Conservation (phyloP, 495 filamentous ascomycete species). For the Lophium mytilinum region DNA sequence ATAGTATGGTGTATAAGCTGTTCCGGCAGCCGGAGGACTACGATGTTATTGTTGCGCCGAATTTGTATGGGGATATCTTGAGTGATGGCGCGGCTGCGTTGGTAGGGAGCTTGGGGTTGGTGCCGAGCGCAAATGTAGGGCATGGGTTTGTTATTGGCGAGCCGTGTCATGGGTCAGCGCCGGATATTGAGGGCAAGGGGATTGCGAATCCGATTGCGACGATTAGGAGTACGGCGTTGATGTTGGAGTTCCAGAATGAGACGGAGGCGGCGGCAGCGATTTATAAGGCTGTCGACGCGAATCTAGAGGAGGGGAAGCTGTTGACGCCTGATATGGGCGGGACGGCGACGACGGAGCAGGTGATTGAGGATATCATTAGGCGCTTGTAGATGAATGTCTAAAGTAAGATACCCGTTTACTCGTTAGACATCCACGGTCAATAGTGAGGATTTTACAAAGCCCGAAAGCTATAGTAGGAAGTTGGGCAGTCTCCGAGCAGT, state of each 20-base stretch:
- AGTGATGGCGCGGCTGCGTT: slow-evolving; percentile 93
- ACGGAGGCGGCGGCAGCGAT: slow-evolving; percentile 78
- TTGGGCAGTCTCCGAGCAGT: neutral
- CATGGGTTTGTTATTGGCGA: slow-evolving; percentile 93
- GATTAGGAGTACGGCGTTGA: slow-evolving; percentile 79
- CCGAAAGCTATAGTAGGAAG: neutral
- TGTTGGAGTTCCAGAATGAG: slow-evolving; percentile 92
- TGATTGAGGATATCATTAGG: slow-evolving; percentile 81
- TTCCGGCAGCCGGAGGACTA: slow-evolving; percentile 90
- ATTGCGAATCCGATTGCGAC: slow-evolving; percentile 97
- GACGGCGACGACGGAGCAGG: slow-evolving; percentile 76
- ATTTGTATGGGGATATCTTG: slow-evolving; percentile 95
- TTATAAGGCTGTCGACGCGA: slow-evolving; percentile 85
- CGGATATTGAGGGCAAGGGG: slow-evolving; percentile 86
- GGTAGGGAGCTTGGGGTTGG: slow-evolving; percentile 86
- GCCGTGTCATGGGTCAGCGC: slow-evolving; percentile 93
- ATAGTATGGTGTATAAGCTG: slow-evolving; percentile 98
- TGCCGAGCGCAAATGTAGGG: slow-evolving; percentile 94
- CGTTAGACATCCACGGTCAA: neutral
- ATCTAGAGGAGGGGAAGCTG: slow-evolving; percentile 72
- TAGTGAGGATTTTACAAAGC: neutral
- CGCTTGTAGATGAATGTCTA: slow-evolving; percentile 52
- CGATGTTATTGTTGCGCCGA: slow-evolving; percentile 97
- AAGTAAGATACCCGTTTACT: slow-evolving; percentile 3
- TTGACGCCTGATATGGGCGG: slow-evolving; percentile 90